phyloP scores from a whole-genome alignment of 768 basidiomycete genomes.

The Boletus sp. region DNA sequence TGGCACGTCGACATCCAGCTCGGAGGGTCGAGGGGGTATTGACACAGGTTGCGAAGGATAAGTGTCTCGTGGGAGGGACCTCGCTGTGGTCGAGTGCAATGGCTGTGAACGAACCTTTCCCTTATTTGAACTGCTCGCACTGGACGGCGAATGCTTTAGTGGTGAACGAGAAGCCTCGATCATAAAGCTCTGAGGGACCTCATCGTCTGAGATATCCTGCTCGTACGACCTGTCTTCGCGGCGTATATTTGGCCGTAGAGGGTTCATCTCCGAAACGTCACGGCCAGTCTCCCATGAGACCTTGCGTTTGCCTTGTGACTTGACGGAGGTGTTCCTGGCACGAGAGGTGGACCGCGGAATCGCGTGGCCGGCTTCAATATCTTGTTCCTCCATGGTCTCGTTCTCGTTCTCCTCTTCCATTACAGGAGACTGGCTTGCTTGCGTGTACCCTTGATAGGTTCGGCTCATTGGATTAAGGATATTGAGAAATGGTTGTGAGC shows the following conservation, averaged over 20 bases:
- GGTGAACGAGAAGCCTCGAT: constrained; percentile 59
- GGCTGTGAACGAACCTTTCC: constrained; percentile 47
- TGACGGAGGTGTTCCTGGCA: constrained; percentile 30
- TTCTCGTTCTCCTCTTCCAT: constrained; percentile 66
- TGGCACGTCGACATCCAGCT: constrained; percentile 45
- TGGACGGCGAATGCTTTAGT: constrained; percentile 37
- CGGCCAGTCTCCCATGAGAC: constrained; percentile 59
- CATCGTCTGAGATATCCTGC: constrained; percentile 72
- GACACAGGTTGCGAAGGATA: constrained; percentile 41
- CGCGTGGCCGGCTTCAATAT: constrained; percentile 62
- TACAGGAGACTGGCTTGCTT: constrained; percentile 68
- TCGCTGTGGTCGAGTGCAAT: constrained; percentile 48
- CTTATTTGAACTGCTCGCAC: constrained; percentile 29
- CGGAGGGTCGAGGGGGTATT: constrained; percentile 65
- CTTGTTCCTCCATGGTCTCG: constrained; percentile 43
- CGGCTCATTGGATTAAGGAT: constrained; percentile 81
- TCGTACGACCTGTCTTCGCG: constrained; percentile 59
- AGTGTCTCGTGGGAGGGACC: constrained; percentile 39
- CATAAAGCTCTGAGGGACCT: constrained; percentile 84
- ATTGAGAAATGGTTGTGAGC: constrained; percentile 75
- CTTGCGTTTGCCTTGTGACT: constrained; percentile 47
- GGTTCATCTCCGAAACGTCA: constrained; percentile 52
- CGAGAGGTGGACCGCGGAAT: constrained; percentile 35
- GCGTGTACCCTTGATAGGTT: constrained; percentile 71
- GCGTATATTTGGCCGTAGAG: constrained; percentile 70